phyloP scores from a whole-genome alignment of 495 filamentous ascomycete genomes.

The Talaromyces borbonicus region DNA sequence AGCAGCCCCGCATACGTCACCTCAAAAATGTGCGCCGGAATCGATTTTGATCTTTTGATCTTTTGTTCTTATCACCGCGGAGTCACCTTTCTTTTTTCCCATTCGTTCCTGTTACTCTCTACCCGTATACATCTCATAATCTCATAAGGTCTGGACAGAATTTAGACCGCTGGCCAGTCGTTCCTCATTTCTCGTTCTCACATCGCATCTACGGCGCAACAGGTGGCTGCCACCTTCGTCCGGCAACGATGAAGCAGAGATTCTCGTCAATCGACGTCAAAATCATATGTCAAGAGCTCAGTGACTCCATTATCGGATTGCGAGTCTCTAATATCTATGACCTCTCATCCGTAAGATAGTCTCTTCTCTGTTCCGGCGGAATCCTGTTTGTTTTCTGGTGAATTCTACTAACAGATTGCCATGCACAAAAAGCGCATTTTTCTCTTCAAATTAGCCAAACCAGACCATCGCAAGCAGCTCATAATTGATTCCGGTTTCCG shows the following conservation, averaged over 20 bases:
- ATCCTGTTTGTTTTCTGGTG: not conserved
- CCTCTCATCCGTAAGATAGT: conserved; percentile 57
- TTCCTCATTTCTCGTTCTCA: no score
- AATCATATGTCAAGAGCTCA: conserved; percentile 91
- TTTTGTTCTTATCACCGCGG: not conserved
- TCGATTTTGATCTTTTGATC: not conserved
- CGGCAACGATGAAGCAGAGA: conserved; percentile 80
- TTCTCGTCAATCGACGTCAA: conserved; percentile 90
- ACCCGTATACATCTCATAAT: not conserved
- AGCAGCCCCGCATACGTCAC: conserved; percentile 46
- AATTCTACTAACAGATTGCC: no score
- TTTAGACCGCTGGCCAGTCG: no score
- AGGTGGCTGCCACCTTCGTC: not conserved
- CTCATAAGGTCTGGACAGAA: not conserved
- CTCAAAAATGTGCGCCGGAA: not conserved
- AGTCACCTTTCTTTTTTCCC: not conserved
- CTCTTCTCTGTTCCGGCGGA: not conserved
- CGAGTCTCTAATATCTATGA: conserved; percentile 93
- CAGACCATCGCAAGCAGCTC: conserved; percentile 74
- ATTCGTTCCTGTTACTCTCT: not conserved
- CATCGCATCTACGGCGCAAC: not conserved
- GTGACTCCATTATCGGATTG: conserved; percentile 57
- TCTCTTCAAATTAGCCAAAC: conserved; percentile 84
- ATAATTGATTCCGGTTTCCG: conserved; percentile 93
- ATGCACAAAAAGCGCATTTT: conserved; percentile 89